phyloP scores from a whole-genome alignment of 441 rosid species.

The Adansonia madagascariensis region DNA sequence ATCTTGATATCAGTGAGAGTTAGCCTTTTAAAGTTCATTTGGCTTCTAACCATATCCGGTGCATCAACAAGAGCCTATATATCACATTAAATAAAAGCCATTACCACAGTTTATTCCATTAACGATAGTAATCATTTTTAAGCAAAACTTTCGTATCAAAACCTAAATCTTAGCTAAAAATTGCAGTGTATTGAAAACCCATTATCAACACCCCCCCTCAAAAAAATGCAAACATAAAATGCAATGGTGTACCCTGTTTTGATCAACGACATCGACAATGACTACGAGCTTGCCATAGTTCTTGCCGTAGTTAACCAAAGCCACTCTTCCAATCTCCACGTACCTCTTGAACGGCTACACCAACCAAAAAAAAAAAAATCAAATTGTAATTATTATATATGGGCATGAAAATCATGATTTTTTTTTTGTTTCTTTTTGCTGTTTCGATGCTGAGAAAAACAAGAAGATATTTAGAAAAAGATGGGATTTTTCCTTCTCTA shows the following conservation, averaged over 20 bases:
- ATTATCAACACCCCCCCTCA: background rate
- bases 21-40: constrained; percentile 78
- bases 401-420: background rate
- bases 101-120: background rate
- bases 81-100: background rate
- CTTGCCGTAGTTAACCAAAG: constrained; percentile 76
- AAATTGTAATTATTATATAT: background rate
- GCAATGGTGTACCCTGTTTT: constrained; percentile 51
- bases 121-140: background rate
- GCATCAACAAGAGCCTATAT: constrained; percentile 79
- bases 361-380: background rate
- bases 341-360: constrained; percentile 77
- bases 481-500: background rate
- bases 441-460: background rate
- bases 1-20: constrained; percentile 74
- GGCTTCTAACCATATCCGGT: constrained; percentile 79
- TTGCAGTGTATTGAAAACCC: background rate
- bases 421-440: background rate
- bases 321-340: constrained; percentile 85
- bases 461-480: background rate
- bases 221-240: background rate
- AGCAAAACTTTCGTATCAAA: background rate
- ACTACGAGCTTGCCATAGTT: constrained; percentile 80
- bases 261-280: constrained; percentile 79
- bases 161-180: constrained; percentile 8